Conservation (phyloP, 345 rosid species). For the Angophora floribunda region DNA sequence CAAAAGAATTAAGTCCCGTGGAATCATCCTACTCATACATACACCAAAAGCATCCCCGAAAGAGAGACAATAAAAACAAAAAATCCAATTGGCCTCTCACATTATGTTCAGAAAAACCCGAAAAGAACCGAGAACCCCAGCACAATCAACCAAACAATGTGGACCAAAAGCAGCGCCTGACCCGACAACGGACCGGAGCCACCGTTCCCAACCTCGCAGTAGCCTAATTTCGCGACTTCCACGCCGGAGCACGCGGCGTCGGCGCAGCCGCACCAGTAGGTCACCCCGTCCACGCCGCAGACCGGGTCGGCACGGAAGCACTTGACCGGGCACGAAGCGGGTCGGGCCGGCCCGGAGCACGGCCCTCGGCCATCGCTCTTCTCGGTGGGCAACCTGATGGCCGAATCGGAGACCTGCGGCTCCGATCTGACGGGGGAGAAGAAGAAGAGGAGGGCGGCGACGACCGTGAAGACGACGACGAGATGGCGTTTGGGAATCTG, state of each 20-base stretch:
- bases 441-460: neutral
- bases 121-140: conserved; percentile 77
- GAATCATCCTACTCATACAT: neutral
- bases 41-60: neutral
- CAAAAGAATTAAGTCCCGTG: neutral
- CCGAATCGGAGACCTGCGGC: neutral
- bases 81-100: neutral
- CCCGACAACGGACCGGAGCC: conserved; percentile 73
- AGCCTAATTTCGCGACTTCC: conserved; percentile 55
- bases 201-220: conserved; percentile 67
- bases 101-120: conserved; percentile 45
- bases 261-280: conserved; percentile 96
- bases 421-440: neutral
- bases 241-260: conserved; percentile 71
- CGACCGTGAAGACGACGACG: neutral
- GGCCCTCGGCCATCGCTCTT: conserved; percentile 16
- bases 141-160: conserved; percentile 83
- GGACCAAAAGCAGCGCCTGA: conserved; percentile 83
- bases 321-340: conserved; percentile 61
- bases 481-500: neutral
- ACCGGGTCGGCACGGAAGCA: conserved; percentile 89
- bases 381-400: conserved; percentile 17
- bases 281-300: conserved; percentile 76
- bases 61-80: neutral
- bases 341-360: conserved; percentile 26